Conservation (phyloP, 2,329 filamentous ascomycete genomes). For the Aspergillus floridensis region DNA sequence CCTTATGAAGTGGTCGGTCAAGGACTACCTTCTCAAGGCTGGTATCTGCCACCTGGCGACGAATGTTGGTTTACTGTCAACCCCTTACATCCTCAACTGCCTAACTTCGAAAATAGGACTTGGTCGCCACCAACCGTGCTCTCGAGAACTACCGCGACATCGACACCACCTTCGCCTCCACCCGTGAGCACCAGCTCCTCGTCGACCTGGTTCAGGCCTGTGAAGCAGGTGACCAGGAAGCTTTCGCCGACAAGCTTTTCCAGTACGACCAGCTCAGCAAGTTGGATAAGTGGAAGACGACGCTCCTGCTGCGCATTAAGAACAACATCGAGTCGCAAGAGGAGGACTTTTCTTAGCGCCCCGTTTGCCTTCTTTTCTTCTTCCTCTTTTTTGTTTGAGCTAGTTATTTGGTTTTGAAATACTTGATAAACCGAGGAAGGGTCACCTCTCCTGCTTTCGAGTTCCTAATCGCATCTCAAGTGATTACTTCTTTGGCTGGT, state of each 20-base stretch:
- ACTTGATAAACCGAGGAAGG: neutral
- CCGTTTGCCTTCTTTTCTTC: constrained; percentile 7
- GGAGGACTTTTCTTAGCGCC: constrained; percentile 64
- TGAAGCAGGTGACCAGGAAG: constrained; percentile 74
- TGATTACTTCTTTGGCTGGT: neutral
- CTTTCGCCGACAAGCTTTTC: constrained; percentile 81
- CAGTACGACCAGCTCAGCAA: constrained; percentile 90
- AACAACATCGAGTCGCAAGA: constrained; percentile 70
- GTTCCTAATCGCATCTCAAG: neutral
- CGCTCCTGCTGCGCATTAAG: constrained; percentile 78
- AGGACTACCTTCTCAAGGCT: constrained; percentile 92
- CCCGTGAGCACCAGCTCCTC: constrained; percentile 78
- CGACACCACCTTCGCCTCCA: constrained; percentile 72
- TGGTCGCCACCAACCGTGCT: constrained; percentile 74
- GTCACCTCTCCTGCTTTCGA: neutral
- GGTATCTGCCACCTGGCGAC: constrained; percentile 82
- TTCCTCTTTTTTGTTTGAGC: neutral
- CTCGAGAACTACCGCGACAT: constrained; percentile 78
- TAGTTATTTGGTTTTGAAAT: neutral
- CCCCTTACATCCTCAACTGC: neutral
- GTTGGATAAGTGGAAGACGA: constrained; percentile 96
- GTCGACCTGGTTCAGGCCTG: constrained; percentile 72
- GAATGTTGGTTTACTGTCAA: constrained; percentile 36
- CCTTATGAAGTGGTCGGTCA: constrained; percentile 89
- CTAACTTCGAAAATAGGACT: constrained; percentile 51